phyloP scores from a whole-genome alignment of 2,329 filamentous ascomycete species.

The Graphilbum fragrans region DNA sequence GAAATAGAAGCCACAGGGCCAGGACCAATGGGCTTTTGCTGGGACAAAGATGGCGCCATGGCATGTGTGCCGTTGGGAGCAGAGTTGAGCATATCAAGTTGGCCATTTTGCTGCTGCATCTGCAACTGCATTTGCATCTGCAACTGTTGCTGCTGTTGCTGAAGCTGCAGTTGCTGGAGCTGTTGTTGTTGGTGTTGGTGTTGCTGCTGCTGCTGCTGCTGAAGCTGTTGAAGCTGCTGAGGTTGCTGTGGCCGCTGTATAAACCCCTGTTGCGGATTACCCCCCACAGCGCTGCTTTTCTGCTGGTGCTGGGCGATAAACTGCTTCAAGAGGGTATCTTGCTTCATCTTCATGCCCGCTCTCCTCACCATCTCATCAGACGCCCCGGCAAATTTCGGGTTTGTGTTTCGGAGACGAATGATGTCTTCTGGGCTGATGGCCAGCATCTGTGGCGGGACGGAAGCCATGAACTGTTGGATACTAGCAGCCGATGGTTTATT shows the following conservation, averaged over 20 bases:
- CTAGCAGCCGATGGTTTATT: neutral
- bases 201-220: constrained; percentile 28
- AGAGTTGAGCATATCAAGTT: constrained; percentile 7
- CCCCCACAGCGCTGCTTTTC: too few species aligned
- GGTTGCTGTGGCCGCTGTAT: constrained; percentile 10
- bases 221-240: constrained; percentile 3
- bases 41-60: neutral
- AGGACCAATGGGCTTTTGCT: constrained; percentile 1
- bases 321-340: constrained; percentile 7
- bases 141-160: constrained; percentile 9
- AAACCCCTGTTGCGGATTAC: too few species aligned
- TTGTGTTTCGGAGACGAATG: constrained; percentile 3
- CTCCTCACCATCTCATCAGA: constrained; percentile 8
- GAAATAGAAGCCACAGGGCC: neutral
- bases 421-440: constrained; percentile 7
- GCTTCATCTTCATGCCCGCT: constrained; percentile 5
- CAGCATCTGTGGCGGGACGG: constrained; percentile 7
- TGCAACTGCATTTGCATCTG: constrained; percentile 9
- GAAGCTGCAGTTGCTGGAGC: constrained; percentile 4
- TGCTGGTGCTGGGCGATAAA: neutral
- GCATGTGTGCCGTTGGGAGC: constrained; percentile 1
- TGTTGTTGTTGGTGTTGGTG: constrained; percentile 12
- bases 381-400: constrained; percentile 7
- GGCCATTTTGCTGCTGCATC: constrained; percentile 13
- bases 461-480: constrained; percentile 4